A percentile compares a stretch with the other conserved stretches of the same genome.
Conservation (phyloP, 345 rosid genomes). For the Geranium brycei region DNA sequence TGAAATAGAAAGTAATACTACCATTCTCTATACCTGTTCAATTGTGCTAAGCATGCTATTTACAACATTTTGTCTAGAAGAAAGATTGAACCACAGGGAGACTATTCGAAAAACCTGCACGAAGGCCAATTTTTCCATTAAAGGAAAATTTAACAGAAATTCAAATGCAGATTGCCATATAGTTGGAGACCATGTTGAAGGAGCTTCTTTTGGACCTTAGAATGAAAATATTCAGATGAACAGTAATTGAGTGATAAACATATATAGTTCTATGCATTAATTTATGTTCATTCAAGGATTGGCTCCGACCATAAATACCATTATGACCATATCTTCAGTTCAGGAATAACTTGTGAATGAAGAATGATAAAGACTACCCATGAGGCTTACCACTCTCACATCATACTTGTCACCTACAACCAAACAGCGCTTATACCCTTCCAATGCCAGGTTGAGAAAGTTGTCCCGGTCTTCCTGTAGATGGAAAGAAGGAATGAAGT, state of each 20-base stretch:
- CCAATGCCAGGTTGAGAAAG: slow-evolving; percentile 79
- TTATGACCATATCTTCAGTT: no score
- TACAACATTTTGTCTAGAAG: slow-evolving; percentile 56
- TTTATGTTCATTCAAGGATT: no score
- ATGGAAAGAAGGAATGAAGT: slow-evolving; percentile 7
- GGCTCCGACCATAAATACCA: no score
- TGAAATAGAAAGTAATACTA: background rate
- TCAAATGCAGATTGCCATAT: background rate
- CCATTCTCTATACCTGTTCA: slow-evolving; percentile 40
- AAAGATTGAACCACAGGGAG: slow-evolving; percentile 81
- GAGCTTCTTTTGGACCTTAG: background rate
- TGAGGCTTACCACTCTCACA: slow-evolving; percentile 60
- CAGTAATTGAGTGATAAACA: no score
- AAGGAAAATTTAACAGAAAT: background rate
- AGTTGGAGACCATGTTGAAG: background rate
- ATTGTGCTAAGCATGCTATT: slow-evolving; percentile 60
- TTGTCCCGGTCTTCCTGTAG: slow-evolving; percentile 78
- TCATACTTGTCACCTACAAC: slow-evolving; percentile 86
- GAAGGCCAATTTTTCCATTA: slow-evolving; percentile 4
- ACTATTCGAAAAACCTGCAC: slow-evolving; percentile 75
- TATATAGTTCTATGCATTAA: no score
- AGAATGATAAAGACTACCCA: no score
- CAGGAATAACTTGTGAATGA: no score
- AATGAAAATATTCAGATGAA: background rate
- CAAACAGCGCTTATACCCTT: slow-evolving; percentile 78